phyloP scores from a whole-genome alignment of 495 filamentous ascomycete species.

The Annulohypoxylon maeteangense region DNA sequence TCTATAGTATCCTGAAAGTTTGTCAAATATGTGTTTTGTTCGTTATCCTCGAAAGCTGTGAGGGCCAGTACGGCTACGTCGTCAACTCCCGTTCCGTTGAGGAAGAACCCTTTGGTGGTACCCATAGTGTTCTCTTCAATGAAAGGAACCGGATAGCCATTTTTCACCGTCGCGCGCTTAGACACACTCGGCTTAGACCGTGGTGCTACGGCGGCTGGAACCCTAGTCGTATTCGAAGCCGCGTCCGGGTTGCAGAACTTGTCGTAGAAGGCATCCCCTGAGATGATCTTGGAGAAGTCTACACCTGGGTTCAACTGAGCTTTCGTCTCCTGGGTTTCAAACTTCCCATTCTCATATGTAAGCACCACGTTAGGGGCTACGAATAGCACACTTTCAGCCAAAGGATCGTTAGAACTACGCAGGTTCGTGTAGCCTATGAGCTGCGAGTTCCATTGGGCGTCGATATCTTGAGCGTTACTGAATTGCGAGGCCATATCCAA shows the following conservation, averaged over 20 bases:
- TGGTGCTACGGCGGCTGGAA: background rate
- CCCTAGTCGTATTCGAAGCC: background rate
- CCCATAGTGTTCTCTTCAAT: slow-evolving; percentile 10
- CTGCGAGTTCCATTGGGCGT: slow-evolving; percentile 48
- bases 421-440: background rate
- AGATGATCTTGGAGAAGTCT: slow-evolving; percentile 30
- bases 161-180: background rate
- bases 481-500: slow-evolving; percentile 34
- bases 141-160: slow-evolving; percentile 11
- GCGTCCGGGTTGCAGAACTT: slow-evolving; percentile 44
- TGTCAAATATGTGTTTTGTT: slow-evolving; percentile 37
- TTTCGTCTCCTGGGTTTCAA: slow-evolving; percentile 1
- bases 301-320: slow-evolving; percentile 9
- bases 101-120: slow-evolving; percentile 50
- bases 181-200: background rate
- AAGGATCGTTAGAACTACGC: slow-evolving; percentile 6
- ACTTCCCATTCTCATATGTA: slow-evolving; percentile 27
- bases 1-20: slow-evolving; percentile 53
- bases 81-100: slow-evolving; percentile 54
- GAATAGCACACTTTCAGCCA: slow-evolving; percentile 27
- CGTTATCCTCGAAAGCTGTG: slow-evolving; percentile 36
- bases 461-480: slow-evolving; percentile 45
- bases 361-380: slow-evolving; percentile 40
- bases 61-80: slow-evolving; percentile 53
- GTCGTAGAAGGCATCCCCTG: slow-evolving; percentile 40